These are phyloP conservation scores for Flaveria floridana DNA, from an alignment of 140 eudicot genomes.

Conservation along the genomic window DNA sequence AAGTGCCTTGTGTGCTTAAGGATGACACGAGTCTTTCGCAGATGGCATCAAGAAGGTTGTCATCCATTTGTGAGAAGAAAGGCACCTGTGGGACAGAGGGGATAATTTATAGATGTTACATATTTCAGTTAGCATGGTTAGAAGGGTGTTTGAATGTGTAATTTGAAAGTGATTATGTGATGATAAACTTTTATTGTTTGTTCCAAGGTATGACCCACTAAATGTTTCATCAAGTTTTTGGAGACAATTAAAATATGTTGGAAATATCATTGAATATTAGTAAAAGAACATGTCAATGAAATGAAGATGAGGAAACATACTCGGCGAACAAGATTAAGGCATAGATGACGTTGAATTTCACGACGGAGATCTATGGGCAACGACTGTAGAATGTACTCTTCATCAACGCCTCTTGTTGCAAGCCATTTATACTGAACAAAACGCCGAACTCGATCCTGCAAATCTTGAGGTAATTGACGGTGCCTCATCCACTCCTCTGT, in stretches of 20 bases:
- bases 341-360: slow-evolving; percentile 84
- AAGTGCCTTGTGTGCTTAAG: slow-evolving; percentile 69
- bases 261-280: background rate
- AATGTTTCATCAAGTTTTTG: background rate
- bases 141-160: background rate
- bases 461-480: slow-evolving; percentile 68
- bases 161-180: slow-evolving; percentile 6
- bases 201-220: background rate
- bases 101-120: no score
- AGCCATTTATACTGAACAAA: slow-evolving; percentile 89
- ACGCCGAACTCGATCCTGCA: slow-evolving; percentile 78
- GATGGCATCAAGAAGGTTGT: slow-evolving; percentile 80
- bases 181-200: background rate
- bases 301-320: slow-evolving; percentile 45
- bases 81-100: slow-evolving; percentile 51
- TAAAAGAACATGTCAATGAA: background rate
- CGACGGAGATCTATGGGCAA: slow-evolving; percentile 89
- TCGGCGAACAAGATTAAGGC: slow-evolving; percentile 90
- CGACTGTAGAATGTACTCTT: slow-evolving; percentile 65
- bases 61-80: slow-evolving; percentile 95
- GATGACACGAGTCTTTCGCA: slow-evolving; percentile 79
- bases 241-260: background rate
- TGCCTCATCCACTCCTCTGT: slow-evolving; percentile 99
- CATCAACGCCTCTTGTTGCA: slow-evolving; percentile 89
- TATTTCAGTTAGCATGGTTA: background rate